A percentile compares a stretch with the other conserved stretches of the same genome.
Conservation (phyloP, 2,329 filamentous ascomycete genomes). For the Ophiostoma novo-ulmi region DNA sequence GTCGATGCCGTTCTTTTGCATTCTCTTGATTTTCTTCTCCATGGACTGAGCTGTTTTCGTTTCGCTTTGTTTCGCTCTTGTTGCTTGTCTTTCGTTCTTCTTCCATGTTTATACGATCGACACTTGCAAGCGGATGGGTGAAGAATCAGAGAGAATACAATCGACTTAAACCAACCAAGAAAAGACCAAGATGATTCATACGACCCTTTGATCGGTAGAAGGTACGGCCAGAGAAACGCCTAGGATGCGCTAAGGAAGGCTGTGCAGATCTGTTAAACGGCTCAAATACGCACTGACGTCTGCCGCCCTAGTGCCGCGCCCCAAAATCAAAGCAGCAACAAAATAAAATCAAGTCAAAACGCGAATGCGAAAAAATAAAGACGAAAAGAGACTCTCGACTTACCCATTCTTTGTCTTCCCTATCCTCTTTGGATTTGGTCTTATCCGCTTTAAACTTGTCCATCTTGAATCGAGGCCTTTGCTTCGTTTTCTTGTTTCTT, state of each 20-base stretch:
- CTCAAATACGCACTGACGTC: background rate
- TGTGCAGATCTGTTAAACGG: conserved; percentile 6
- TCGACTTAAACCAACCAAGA: background rate
- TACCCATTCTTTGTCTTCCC: conserved; percentile 27
- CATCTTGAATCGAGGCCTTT: background rate
- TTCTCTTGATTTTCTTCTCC: background rate
- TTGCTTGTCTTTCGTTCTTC: background rate
- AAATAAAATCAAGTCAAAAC: background rate
- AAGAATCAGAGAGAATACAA: background rate
- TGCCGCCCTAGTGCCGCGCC: background rate
- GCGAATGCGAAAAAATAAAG: background rate
- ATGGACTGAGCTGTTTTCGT: background rate
- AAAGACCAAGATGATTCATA: background rate
- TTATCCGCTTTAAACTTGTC: background rate
- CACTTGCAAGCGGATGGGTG: background rate
- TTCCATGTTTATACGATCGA: background rate
- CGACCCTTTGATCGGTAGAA: background rate
- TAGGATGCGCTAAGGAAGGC: conserved; percentile 10
- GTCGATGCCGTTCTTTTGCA: background rate
- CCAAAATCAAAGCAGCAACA: background rate
- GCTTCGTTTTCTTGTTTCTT: background rate
- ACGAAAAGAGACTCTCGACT: background rate
- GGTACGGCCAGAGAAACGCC: background rate
- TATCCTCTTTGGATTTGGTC: conserved; percentile 18
- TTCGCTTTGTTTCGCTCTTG: background rate